Base-by-base conservation (phyloP, 805 yeast species). In the Starmerella floris region DNA sequence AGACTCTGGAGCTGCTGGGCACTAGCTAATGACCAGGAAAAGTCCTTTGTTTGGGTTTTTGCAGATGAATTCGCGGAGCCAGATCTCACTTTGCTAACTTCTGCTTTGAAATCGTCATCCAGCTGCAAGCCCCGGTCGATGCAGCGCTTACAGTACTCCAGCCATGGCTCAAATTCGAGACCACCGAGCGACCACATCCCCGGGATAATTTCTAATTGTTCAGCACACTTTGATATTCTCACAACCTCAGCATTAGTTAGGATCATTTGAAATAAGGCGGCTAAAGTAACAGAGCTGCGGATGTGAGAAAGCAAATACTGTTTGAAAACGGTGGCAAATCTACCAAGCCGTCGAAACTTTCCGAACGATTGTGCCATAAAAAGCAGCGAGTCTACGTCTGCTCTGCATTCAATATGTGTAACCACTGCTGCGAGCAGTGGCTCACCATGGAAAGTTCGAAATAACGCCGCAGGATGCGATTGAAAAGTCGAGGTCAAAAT, bases 201-300 rank as follows among this genome's bases (percentile, higher is more conserved):
- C 2, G 44, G 45, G 1, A 22, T 2, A 3, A 45, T 22, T 1
- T n/a, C 19, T 4, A 26, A 26, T 2, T 5, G 27, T 2, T 21
- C 13, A 1, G 42, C 43, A 8, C 8, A n/a, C 6, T 22, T 20
- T 10, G 28, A 17, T 4, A 48, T 26, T 9, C 20, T 20, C 3
- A 39, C 32, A 2, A 39, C 45, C n/a, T 48, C 51, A 6, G 45
- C 27, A 5, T 37, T 38, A 4, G 39, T 23, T 6, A 48, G 39
- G 1, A 25, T 32, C n/a, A 43, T 27, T 15, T 15, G 8, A 16
- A 48, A 44, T 3, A 40, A 35, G 15, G 42, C 51, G 3, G 35
- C 37, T 5, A 42, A 39, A 3, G 43, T 40, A 4, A 46, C 33
- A 2, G 34, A 30, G 25, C 39, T 39, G 3, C 26, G 30, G 13